Conservation (phyloP, 2,329 filamentous ascomycete genomes). For the Diaporthe sp. region DNA sequence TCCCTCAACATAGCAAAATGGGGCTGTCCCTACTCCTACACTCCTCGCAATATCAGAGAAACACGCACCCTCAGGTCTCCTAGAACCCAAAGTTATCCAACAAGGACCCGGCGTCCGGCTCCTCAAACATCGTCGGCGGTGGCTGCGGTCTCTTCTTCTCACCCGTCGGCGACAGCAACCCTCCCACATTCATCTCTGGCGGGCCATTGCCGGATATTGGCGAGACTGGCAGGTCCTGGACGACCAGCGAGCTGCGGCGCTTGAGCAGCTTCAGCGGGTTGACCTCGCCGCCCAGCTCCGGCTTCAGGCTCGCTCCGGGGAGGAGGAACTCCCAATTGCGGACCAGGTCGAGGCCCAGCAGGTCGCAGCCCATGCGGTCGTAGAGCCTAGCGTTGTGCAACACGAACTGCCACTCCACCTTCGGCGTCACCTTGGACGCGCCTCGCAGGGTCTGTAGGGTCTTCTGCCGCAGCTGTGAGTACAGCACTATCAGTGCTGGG, state of each 20-base stretch:
- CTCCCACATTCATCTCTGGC: constrained; percentile 54
- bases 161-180: constrained; percentile 6
- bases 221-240: constrained; percentile 76
- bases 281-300: constrained; percentile 60
- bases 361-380: constrained; percentile 92
- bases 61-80: not conserved
- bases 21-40: not conserved
- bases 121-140: constrained; percentile 84
- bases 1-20: not conserved
- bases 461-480: constrained; percentile 85
- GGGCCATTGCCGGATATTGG: constrained; percentile 49
- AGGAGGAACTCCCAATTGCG: constrained; percentile 85
- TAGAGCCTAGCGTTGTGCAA: constrained; percentile 87
- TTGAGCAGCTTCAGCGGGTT: constrained; percentile 78
- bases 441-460: constrained; percentile 86
- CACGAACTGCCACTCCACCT: constrained; percentile 89
- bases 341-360: constrained; percentile 88
- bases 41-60: not conserved
- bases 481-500: constrained; percentile 87
- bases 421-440: constrained; percentile 83
- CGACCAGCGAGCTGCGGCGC: constrained; percentile 81
- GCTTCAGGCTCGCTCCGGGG: constrained; percentile 49
- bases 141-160: constrained; percentile 58
- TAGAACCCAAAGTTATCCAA: constrained; percentile 95
- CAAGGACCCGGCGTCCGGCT: constrained; percentile 90